Evolutionary conservation across 2,329 filamentous ascomycete genomes (phyloP), one percentile per base, ranked within the genome.

Genomic region (Fusarium continuum): DNA sequence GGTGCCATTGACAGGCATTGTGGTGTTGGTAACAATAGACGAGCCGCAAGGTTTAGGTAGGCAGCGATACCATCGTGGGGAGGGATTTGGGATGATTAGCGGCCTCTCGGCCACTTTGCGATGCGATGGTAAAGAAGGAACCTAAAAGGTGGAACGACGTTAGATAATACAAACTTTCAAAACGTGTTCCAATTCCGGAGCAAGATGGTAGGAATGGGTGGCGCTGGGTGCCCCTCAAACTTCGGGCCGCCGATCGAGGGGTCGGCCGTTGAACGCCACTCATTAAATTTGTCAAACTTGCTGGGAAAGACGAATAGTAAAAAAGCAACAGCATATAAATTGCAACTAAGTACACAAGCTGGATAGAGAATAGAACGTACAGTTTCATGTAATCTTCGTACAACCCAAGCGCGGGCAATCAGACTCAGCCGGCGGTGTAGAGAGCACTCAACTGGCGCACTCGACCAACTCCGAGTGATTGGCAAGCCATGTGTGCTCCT

Each of bases 401-500:
- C 57, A 35, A 75, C 60, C 75, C 75, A 77, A 23, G 74, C 71
- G 53, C 64, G 69, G 48, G 75, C 74, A 51, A 77, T 74, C 45
- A 76, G 65, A 56, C 68, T 66, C 62, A 75, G 45, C 46, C 68
- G 70, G 28, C 50, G 44, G 22, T 62, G 69, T 50, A 75, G 59
- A 38, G 55, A 68, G 28, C 48, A 52, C 51, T 73, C 68, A 72
- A 67, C 65, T 70, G 67, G 69, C 53, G 47, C 59, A 72, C 45
- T 67, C 58, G 54, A 62, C 71, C 67, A 75, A 72, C 57, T 69
- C 61, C 40, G 74, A 70, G 62, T 73, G 64, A 72, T 70, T 70
- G 66, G 68, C 70, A 66, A 78, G 64, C 74, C 76, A 78, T 71
- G 75, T 68, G 59, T 74, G 73, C 70, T 76, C 78, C 69, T 76